phyloP scores from a whole-genome alignment of 352 stramenopile genomes.

The Phytopythium litorale region DNA sequence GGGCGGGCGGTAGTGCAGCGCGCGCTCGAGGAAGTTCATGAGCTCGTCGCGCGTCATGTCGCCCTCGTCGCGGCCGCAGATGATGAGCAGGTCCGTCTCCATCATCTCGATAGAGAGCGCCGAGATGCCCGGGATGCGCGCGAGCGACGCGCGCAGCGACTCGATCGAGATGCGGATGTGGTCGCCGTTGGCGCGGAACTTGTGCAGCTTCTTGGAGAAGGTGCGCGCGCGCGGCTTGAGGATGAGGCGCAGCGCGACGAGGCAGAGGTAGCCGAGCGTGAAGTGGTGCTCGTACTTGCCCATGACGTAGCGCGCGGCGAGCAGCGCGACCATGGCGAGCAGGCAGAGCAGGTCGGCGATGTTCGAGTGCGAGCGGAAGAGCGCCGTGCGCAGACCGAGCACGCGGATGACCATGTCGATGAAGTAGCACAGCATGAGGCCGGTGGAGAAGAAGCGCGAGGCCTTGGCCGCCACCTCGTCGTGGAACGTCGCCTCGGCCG shows the following conservation, averaged over 20 bases:
- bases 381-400: constrained; percentile 60
- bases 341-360: constrained; percentile 78
- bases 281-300: constrained; percentile 65
- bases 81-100: constrained; percentile 86
- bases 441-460: constrained; percentile 71
- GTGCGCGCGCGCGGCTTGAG: constrained; percentile 78
- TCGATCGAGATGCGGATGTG: constrained; percentile 86
- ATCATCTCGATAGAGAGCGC: constrained; percentile 86
- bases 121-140: constrained; percentile 78
- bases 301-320: constrained; percentile 53
- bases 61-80: constrained; percentile 79
- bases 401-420: constrained; percentile 83
- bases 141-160: constrained; percentile 70
- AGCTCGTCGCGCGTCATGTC: constrained; percentile 85
- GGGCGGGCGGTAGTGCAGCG: constrained; percentile 71
- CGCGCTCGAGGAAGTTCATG: constrained; percentile 83
- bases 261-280: constrained; percentile 58
- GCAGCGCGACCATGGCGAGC: constrained; percentile 49
- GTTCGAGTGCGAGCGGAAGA: constrained; percentile 80
- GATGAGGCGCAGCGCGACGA: constrained; percentile 72
- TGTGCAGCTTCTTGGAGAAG: constrained; percentile 89
- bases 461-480: constrained; percentile 60
- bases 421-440: constrained; percentile 78
- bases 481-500: constrained; percentile 51
- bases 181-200: constrained; percentile 81